phyloP scores from a whole-genome alignment of 805 yeast species.

The Metschnikowia colocasiae region DNA sequence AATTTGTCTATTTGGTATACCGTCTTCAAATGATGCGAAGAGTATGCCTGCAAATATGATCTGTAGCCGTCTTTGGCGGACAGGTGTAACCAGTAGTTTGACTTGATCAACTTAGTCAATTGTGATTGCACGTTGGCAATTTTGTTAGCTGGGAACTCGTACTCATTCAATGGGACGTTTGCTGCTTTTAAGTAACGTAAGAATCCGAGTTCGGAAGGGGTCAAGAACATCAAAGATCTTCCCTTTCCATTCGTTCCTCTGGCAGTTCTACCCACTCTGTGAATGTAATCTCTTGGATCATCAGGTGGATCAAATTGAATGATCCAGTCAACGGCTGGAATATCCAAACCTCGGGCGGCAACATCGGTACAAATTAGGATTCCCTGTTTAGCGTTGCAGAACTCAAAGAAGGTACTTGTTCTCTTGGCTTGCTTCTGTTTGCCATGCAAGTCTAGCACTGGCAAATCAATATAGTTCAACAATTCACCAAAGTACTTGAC shows the following conservation, averaged over 20 bases:
- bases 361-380: constrained; percentile 94
- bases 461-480: constrained; percentile 92
- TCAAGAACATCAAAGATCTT: constrained; percentile 88
- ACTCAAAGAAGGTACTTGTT: constrained; percentile 96
- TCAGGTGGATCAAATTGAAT: constrained; percentile 99
- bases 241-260: constrained; percentile 90
- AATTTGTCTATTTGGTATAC: constrained; percentile 95
- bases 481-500: constrained; percentile 95
- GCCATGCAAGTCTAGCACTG: constrained; percentile 94
- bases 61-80: constrained; percentile 97
- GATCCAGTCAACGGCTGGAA: constrained; percentile 98
- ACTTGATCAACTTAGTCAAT: constrained; percentile 82
- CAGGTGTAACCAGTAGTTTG: constrained; percentile 91
- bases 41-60: constrained; percentile 94
- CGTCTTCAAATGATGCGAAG: constrained; percentile 92
- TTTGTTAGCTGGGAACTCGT: constrained; percentile 90
- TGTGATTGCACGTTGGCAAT: constrained; percentile 96
- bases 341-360: constrained; percentile 98
- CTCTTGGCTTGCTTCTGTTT: constrained; percentile 98
- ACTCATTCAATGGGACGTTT: constrained; percentile 95
- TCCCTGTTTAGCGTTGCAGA: constrained; percentile 95
- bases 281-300: constrained; percentile 98
- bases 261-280: constrained; percentile 98
- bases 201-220: constrained; percentile 93
- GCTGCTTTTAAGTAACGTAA: constrained; percentile 93